These are phyloP conservation scores for Flueggea neowawraea DNA, from an alignment of 441 rosid genomes.

Conservation along the genomic window DNA sequence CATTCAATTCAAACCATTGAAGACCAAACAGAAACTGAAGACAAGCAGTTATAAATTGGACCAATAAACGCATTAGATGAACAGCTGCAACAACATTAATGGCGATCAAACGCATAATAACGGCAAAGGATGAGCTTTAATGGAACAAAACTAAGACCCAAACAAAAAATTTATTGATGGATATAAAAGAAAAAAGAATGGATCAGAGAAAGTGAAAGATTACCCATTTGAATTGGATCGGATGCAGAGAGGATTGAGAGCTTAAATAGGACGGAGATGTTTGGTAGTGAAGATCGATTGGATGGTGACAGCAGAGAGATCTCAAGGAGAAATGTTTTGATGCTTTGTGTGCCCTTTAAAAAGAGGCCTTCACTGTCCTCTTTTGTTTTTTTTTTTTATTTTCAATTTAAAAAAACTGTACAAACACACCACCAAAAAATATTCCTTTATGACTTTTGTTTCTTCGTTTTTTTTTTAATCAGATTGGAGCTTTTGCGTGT, in stretches of 20 bases:
- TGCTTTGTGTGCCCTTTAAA: neutral
- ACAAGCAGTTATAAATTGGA: neutral
- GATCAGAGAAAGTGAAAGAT: conserved; percentile 12
- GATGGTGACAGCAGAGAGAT: conserved; percentile 8
- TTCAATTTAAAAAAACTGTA: neutral
- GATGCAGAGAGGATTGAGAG: conserved; percentile 4
- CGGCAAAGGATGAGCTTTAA: neutral
- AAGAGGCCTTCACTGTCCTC: neutral
- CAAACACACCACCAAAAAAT: too few species aligned
- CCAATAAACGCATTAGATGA: conserved; percentile 3
- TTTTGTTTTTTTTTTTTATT: neutral
- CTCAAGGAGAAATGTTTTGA: conserved; percentile 21
- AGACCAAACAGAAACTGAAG: conserved; percentile 9
- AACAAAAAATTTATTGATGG: neutral
- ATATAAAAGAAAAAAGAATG: neutral
- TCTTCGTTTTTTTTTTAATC: too few species aligned
- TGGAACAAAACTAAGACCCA: neutral
- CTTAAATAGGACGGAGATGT: neutral
- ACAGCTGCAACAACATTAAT: conserved; percentile 4
- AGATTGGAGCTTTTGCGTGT: too few species aligned
- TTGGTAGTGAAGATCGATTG: conserved; percentile 16
- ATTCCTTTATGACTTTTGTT: too few species aligned
- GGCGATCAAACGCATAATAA: neutral
- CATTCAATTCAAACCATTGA: conserved; percentile 3
- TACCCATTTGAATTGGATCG: conserved; percentile 27